Percentiles rank a stretch among this genome's conserved stretches.
Evolutionary conservation across 2,329 filamentous ascomycete species (phyloP).

Genomic region (Aschersonia sp.): DNA sequence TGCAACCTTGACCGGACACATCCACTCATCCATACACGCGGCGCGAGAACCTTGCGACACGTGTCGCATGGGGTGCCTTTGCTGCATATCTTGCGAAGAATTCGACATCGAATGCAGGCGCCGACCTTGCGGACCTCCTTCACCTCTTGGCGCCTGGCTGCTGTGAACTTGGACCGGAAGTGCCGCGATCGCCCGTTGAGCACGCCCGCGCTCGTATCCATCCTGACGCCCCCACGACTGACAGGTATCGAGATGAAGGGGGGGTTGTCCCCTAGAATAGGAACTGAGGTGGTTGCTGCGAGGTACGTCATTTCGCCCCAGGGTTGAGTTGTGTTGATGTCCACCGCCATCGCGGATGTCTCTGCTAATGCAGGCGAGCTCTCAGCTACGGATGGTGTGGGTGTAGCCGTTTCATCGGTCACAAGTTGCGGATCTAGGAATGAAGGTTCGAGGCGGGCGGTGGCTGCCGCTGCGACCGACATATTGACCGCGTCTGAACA

Average conservation of each 20-base stretch:
- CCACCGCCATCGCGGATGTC: slow-evolving; percentile 9
- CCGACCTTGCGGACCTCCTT: slow-evolving; percentile 50
- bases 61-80: slow-evolving; percentile 47
- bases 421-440: slow-evolving; percentile 38
- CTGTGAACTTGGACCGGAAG: slow-evolving; percentile 41
- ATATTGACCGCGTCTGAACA: slow-evolving; percentile 32
- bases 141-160: slow-evolving; percentile 46
- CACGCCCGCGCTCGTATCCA: slow-evolving; percentile 29
- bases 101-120: slow-evolving; percentile 51
- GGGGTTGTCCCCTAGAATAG: slow-evolving; percentile 15
- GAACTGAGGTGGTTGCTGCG: slow-evolving; percentile 18
- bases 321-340: slow-evolving; percentile 21
- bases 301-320: slow-evolving; percentile 41
- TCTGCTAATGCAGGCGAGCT: slow-evolving; percentile 9
- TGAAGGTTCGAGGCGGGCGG: slow-evolving; percentile 37
- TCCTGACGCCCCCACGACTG: slow-evolving; percentile 34
- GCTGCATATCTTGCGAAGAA: slow-evolving; percentile 52
- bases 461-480: slow-evolving; percentile 40
- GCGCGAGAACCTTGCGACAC: slow-evolving; percentile 47
- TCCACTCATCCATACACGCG: slow-evolving; percentile 49
- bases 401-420: slow-evolving; percentile 14
- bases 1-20: slow-evolving; percentile 48
- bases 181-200: slow-evolving; percentile 35
- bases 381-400: slow-evolving; percentile 12
- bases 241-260: slow-evolving; percentile 14